Conservation (phyloP, 164 flowering plant genomes). For the Chimonanthus salicifolius region DNA sequence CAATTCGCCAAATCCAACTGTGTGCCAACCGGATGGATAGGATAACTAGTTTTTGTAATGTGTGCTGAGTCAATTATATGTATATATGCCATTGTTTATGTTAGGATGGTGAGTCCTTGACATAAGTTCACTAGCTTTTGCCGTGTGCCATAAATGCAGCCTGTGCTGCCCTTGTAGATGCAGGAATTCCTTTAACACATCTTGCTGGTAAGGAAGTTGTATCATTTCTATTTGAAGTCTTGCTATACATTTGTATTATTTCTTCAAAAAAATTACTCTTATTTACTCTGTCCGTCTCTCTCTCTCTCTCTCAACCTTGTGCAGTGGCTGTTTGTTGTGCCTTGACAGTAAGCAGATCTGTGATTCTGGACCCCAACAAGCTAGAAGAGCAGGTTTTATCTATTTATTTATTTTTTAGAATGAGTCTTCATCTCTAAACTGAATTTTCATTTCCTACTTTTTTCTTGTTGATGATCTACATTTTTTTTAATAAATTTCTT, state of each 20-base stretch:
- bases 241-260: no score
- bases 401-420: background rate
- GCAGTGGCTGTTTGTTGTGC: constrained; percentile 87
- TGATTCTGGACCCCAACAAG: constrained; percentile 79
- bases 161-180: constrained; percentile 94
- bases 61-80: no score
- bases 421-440: no score
- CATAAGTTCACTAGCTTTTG: constrained; percentile 56
- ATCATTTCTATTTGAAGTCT: background rate
- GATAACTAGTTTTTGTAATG: no score
- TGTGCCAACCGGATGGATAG: no score
- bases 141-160: constrained; percentile 93
- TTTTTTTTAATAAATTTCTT: no score
- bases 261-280: background rate
- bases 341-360: constrained; percentile 44
- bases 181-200: constrained; percentile 85
- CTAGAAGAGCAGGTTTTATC: constrained; percentile 76
- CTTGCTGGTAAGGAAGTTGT: constrained; percentile 64
- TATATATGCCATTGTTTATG: no score
- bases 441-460: background rate
- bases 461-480: background rate
- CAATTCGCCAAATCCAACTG: no score
- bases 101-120: constrained; percentile 28
- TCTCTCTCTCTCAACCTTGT: constrained; percentile 4
- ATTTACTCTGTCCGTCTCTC: background rate